Evolutionary conservation across 306 rosid genomes (phyloP), one percentile per base, ranked within the genome.

Genomic region (Dalbergia cochinchinensis): DNA sequence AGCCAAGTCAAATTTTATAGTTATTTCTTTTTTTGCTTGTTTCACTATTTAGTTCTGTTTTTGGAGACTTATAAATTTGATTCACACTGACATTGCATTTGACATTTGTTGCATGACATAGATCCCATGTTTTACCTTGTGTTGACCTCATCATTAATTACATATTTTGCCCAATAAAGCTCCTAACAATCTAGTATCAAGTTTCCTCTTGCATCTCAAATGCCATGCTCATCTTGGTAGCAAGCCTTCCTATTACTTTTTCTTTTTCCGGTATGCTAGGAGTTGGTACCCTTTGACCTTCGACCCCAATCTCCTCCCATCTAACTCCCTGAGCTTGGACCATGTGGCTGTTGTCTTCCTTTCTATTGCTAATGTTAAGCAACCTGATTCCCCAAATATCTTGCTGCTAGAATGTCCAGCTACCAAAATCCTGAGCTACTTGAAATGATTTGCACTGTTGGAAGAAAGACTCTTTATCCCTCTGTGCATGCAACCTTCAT

Each of bases 261-360:
- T 2, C 48, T 76, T 64, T 39, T 2, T 5, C 51, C 31, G 20
- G 34, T 65, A 73, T 73, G 62, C 60, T 54, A 44, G 22, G 69
- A 22, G 55, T 41, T 55, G 37, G 55, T 67, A 48, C 26, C 74
- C 68, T 81, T 33, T 47, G 44, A 11, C 47, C 61, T 37, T 54
- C 68, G 20, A 35, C 71, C 70, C 71, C 67, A 81, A 67, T 63
- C 55, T n/a, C 69, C 53, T 31, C 53, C 70, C 54, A 37, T 62
- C 31, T 65, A 44, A 18, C 55, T 47, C 16, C 53, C 19, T 39
- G 8, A 63, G 35, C 68, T 53, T 72, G 34, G 42, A 41, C 78
- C 35, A 6, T 58, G 59, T 64, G 42, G 74, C 60, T 22, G 19
- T 19, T 53, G 12, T 54, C 61, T 72, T 64, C 54, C 61, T 72